Evolutionary conservation across 2,329 filamentous ascomycete genomes (phyloP), one percentile per base, ranked within the genome.

Genomic region (Amauroascus verrucosus): DNA sequence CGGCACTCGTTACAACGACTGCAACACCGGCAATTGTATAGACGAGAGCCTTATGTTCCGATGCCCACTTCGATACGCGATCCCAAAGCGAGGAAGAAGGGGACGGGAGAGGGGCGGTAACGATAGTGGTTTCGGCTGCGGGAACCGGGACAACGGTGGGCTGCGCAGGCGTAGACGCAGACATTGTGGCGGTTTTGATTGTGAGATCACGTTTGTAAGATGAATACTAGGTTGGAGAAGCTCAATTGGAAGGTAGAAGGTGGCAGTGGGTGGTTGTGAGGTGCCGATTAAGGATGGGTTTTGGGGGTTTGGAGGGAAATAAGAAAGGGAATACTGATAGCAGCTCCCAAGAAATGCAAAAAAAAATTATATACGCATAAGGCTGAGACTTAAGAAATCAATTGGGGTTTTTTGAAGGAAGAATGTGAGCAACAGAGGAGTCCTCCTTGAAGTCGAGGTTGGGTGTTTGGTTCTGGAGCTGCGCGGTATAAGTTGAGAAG

Each of bases 11-110:
- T 54, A 95, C 86, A 41, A 96, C 88, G 46, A 95, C 80, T 51
- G 91, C 91, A 56, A 95, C 86, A 65, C 93, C 93, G 53, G 91
- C 93, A 72, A 97, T 88, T 61, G 93, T 96, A 73, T 96, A 98
- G 58, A 95, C 90, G 52, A 91, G 80, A 46, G 88, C 86, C 76
- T 96, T 97, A 75, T 98, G 90, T 69, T 97, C 91, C 1, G 89
- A 87, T 13, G 86, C 89, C 91, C 93, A 98, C 66, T 77, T 84
- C 60, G 89, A 85, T 72, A 96, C 76, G 64, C 90, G 85, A 70
- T 95, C 88, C 89, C 89, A 95, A 53, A 93, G 52, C 3, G 56
- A 55, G 6, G 58, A 47, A 11, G 58, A 56, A 14, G 56, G 20
- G 13, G 54, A 44, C 14, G 54, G 41, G 51, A 54, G 46, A 6